Base-by-base conservation (phyloP, 2,329 filamentous ascomycete genomes). In the Diaporthe eres region DNA sequence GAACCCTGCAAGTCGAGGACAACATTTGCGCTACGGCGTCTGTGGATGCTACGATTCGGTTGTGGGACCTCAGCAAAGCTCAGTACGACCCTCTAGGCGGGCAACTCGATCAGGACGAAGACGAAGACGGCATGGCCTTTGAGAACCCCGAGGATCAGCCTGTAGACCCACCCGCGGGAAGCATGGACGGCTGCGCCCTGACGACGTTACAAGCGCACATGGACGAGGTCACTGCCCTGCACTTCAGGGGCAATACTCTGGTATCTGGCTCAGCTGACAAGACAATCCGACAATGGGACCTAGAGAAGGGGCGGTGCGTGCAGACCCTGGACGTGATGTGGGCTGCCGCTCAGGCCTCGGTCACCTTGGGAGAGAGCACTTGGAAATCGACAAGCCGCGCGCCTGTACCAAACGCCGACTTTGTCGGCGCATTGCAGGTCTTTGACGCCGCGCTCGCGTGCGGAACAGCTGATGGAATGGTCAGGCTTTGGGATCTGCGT, bases 231-330 rank as follows among this genome's bases (percentile, higher is more conserved):
- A 98, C 97, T 17, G 96, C 97, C 10, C 88, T 99, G 34, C 93
- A 98, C 85, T 98, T 99, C 86, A 91, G 92, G 76, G 94, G 94
- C 74, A 93, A 98, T 79, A 95, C 95, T 0, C 90, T 99, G 22
- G 95, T 99, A 44, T 99, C 97, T 2, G 97, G 97, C 17, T 98
- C 96, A 10, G 94, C 97, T 0, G 97, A 99, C 86, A 99, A 99
- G 88, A 99, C 97, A 1, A 88, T 99, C 74, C 93, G 97, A 60
- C 97, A 99, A 84, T 99, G 97, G 97, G 97, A 99, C 87, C 89
- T 99, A 68, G 94, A 96, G 81, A 98, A 96, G 83, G 97, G 97
- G n/a, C 94, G 97, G 67, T 98, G 97, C 84, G 94, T 99, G 72
- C 97, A 99, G 85, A 99, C 97, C 3, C 88, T 99, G 67, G 97